Conservation (phyloP, 192 early-diverging fungal species). For the Entophlyctis helioformis region DNA sequence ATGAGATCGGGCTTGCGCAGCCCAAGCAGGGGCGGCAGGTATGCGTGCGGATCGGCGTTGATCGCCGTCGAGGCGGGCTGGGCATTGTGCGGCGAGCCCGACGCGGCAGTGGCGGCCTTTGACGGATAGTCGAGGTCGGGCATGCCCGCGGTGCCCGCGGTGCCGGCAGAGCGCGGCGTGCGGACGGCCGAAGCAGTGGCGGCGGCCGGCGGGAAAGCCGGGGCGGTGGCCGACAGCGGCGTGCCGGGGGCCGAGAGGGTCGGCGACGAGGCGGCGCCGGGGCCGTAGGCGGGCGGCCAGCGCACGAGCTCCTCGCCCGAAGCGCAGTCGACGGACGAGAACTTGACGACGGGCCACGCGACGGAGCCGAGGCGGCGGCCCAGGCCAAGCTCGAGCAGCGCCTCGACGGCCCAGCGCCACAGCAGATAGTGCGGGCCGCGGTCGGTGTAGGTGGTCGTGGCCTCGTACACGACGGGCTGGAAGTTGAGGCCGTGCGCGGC, state of each 20-base stretch:
- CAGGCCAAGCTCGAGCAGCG: slow-evolving; percentile 25
- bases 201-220: too few relatives aligned
- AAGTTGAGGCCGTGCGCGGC: slow-evolving; percentile 10
- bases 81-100: too few relatives aligned
- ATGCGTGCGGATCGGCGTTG: not conserved
- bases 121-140: too few relatives aligned
- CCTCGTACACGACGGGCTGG: slow-evolving; percentile 20
- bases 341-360: slow-evolving; percentile 19
- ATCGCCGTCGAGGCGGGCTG: slow-evolving; percentile 1
- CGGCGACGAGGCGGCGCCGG: too few relatives aligned
- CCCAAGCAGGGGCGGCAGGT: slow-evolving; percentile 33
- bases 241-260: not conserved
- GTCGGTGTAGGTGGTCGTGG: not conserved
- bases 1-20: slow-evolving; percentile 29
- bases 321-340: slow-evolving; percentile 10
- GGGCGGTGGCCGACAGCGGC: not conserved
- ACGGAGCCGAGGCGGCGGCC: slow-evolving; percentile 24
- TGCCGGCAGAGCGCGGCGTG: too few relatives aligned
- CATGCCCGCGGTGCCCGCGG: too few relatives aligned
- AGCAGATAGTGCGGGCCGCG: slow-evolving; percentile 20
- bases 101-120: too few relatives aligned
- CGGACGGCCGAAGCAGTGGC: too few relatives aligned
- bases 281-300: slow-evolving; percentile 26
- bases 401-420: slow-evolving; percentile 34
- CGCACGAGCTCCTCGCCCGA: slow-evolving; percentile 15